A percentile compares a stretch with the other conserved stretches of the same genome.
phyloP scores from a whole-genome alignment of 108 stramenopile species.

The Schizochytrium sp. region DNA sequence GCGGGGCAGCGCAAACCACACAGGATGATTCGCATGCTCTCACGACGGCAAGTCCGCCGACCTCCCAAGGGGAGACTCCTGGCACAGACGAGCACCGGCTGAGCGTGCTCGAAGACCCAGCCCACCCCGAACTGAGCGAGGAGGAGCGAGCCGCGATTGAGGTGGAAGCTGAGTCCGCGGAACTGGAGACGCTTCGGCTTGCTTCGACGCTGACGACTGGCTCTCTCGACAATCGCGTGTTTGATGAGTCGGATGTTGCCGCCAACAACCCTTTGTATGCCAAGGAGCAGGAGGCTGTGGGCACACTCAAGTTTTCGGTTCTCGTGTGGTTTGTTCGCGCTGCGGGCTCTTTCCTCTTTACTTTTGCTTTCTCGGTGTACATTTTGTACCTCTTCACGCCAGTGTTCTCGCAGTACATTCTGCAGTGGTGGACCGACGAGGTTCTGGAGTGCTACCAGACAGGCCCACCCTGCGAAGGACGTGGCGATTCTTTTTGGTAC shows the following conservation, averaged over 20 bases:
- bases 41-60: no score
- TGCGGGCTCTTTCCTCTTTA: neutral
- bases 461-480: neutral
- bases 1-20: no score
- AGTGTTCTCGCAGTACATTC: neutral
- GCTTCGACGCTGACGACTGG: neutral
- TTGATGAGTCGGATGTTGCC: neutral
- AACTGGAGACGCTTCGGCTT: neutral
- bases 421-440: slow-evolving; percentile 22
- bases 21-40: no score
- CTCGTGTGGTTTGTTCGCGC: neutral
- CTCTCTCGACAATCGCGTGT: neutral
- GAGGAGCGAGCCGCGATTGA: neutral
- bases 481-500: slow-evolving; percentile 21
- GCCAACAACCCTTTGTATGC: neutral
- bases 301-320: neutral
- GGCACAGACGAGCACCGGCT: neutral
- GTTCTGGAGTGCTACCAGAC: neutral
- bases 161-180: neutral
- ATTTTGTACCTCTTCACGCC: slow-evolving; percentile 9
- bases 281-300: slow-evolving; percentile 3
- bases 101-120: neutral
- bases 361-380: neutral
- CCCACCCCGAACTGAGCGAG: neutral
- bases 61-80: no score